Base-by-base conservation (phyloP, 768 basidiomycete species). In the Amanita rimosa region DNA sequence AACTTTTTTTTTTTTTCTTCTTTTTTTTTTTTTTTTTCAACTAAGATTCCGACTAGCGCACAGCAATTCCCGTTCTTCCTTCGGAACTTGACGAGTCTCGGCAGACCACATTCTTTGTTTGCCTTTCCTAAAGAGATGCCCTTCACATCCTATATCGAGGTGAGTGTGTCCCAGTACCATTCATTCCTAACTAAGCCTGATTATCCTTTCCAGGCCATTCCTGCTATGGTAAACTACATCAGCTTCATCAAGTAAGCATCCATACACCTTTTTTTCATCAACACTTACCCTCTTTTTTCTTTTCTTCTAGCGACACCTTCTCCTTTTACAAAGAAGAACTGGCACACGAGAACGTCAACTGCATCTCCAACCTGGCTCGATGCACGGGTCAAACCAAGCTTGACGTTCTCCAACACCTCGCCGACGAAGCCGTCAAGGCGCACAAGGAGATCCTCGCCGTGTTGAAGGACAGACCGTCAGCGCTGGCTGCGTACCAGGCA, bases 311-410 rank as follows among this genome's bases (percentile, higher is more conserved):
- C 27, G 48, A 49, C 31, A 43, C 42, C 17, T 49, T 49, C 22
- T 48, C 46, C 16, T 47, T 47, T 24, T 47, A 47, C 46, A 47
- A 47, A 29, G 46, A 47, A 47, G 47, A 49, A 27, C 39, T 43
- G 1, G 40, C 29, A 3, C 1, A 43, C 19, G 48, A 49, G 22
- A 42, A 21, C 14, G 40, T 38, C 14, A 49, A 49, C 40, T 49
- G 39, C 34, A 43, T 49, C 9, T 49, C 48, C 11, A 41, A 49
- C 31, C 33, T 49, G 16, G 48, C 48, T 8, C 31, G 38, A 21
- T 49, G 48, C 22, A 34, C 16, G 2, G 21, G 26, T 6, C 19
- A 7, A 16, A 17, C 39, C 3, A 49, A 42, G 17, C 27, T 49
- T 7, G 26, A 42, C 9, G 40, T 36, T 1, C 40, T 49, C 16